Evolutionary conservation across 768 basidiomycete species (phyloP).

Genomic region (Phaeotremella fagi): DNA sequence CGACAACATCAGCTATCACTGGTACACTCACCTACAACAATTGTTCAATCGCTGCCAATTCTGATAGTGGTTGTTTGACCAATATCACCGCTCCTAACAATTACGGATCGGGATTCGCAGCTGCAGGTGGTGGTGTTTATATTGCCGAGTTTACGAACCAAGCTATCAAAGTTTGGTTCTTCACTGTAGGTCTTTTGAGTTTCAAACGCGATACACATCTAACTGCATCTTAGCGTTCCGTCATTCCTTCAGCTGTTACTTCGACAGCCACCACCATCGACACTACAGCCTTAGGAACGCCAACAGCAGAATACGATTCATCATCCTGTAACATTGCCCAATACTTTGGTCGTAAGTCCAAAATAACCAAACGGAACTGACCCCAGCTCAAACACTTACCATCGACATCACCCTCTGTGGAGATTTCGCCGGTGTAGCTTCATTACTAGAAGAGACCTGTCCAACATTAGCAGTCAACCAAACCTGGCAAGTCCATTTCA

Average conservation of each 20-base stretch:
- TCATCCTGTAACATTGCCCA: conserved; percentile 54
- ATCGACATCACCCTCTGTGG: conserved; percentile 66
- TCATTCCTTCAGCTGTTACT: conserved; percentile 48
- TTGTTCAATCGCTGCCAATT: conserved; percentile 53
- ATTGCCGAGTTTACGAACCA: conserved; percentile 65
- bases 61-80: conserved; percentile 62
- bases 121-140: conserved; percentile 66
- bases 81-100: conserved; percentile 56
- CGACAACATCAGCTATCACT: conserved; percentile 10
- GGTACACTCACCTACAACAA: conserved; percentile 48
- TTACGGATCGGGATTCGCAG: conserved; percentile 65
- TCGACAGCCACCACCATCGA: conserved; percentile 53
- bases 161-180: conserved; percentile 60
- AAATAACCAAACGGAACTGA: conserved; percentile 52
- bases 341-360: conserved; percentile 48
- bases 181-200: conserved; percentile 47
- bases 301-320: conserved; percentile 64
- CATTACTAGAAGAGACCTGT: conserved; percentile 53
- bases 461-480: conserved; percentile 46
- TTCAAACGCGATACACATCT: neutral
- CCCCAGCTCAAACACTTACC: conserved; percentile 65
- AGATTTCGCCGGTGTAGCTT: conserved; percentile 56
- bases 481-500: conserved; percentile 60
- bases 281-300: conserved; percentile 57
- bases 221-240: conserved; percentile 19